Evolutionary conservation across 176 grass and related monocot species (phyloP), one percentile per base, ranked within the genome.

Genomic region (Ananas comosus): DNA sequence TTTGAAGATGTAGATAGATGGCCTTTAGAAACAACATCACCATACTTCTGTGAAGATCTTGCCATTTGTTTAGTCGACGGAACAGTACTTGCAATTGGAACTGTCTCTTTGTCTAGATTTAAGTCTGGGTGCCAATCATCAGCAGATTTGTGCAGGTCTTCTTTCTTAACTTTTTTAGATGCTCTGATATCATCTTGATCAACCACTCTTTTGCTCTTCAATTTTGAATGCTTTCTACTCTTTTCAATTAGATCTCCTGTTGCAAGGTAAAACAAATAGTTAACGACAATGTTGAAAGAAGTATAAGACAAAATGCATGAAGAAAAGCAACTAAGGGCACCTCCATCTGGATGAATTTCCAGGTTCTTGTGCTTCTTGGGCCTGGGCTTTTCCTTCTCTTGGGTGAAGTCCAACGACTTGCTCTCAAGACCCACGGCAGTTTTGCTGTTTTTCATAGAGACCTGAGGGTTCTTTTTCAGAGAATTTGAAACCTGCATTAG

Each of bases 111-210:
- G 74, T 70, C 51, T 66, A 83, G 47, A 69, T 78, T 74, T 83
- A 70, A 51, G 24, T 82, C 72, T 53, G 68, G 33, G 52, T 66
- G 68, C 11, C 68, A 49, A 76, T 76, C 57, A 42, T 73, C 75
- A 11, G 65, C 63, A 63, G 63, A 47, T 57, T 72, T 57, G 63
- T 70, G 68, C 29, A 51, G 51, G 65, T 68, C 75, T 50, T 61
- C 65, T 67, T 82, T 84, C 72, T 91, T 87, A 19, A 76, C 22
- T 76, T 87, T 84, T 77, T 87, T 91, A 76, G 76, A 76, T 71
- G 79, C 49, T 57, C 76, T 82, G 64, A 33, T 10, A 49, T 74
- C 77, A 84, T 80, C 69, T 47, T 64, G 70, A 77, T 70, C 75
- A 87, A 64, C 51, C 3, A 22, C 66, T 59, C 57, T 53, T 57